Conservation (phyloP, 345 rosid genomes). For the Eucalyptus rudis region DNA sequence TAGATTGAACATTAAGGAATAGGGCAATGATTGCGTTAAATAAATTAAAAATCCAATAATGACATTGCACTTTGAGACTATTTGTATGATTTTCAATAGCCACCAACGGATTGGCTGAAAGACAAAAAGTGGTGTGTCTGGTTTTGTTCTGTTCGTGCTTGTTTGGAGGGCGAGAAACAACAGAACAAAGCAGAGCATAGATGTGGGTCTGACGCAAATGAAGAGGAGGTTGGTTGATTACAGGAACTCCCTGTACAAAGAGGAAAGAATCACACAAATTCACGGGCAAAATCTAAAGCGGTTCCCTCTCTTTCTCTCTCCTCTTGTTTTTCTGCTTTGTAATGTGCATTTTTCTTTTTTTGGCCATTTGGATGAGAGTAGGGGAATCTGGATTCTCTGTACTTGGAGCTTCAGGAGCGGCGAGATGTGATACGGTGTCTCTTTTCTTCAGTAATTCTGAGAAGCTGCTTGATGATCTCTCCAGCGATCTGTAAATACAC, state of each 20-base stretch:
- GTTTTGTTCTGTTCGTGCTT: background rate
- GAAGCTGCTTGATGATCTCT: conserved; percentile 71
- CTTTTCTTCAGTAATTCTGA: conserved; percentile 89
- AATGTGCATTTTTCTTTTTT: background rate
- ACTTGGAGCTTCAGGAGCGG: conserved; percentile 71
- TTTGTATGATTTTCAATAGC: background rate
- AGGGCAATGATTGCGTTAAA: background rate
- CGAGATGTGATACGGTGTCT: conserved; percentile 84
- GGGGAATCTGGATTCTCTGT: conserved; percentile 83
- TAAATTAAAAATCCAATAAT: background rate
- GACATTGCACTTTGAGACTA: background rate
- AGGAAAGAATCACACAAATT: conserved; percentile 17
- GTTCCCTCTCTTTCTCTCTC: background rate
- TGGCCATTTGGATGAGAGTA: background rate
- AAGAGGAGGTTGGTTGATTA: conserved; percentile 61
- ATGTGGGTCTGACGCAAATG: conserved; percentile 46
- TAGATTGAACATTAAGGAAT: background rate
- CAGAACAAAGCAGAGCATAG: conserved; percentile 22
- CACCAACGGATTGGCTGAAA: background rate
- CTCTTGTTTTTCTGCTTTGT: background rate
- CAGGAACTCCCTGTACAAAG: conserved; percentile 61
- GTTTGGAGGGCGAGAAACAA: background rate
- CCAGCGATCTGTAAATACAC: conserved; percentile 36
- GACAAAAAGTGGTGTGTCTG: background rate
- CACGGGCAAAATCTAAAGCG: background rate